These are phyloP conservation scores for Trametes pubescens DNA, from an alignment of 1,284 basidiomycete genomes.

Conservation along the genomic window DNA sequence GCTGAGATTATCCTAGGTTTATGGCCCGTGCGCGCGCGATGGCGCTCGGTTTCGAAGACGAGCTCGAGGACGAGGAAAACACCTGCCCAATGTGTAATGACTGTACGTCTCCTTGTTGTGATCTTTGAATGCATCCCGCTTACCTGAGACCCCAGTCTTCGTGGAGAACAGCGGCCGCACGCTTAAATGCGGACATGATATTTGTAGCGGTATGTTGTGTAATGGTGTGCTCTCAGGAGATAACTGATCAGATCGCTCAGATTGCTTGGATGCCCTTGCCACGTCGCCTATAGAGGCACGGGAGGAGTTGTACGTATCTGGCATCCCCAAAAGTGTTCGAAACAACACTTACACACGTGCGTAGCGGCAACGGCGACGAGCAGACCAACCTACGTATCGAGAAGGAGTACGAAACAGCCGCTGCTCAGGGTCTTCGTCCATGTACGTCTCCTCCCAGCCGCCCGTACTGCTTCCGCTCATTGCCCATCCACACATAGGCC, in stretches of 20 bases:
- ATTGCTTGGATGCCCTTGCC: conserved; percentile 60
- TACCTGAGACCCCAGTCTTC: conserved; percentile 47
- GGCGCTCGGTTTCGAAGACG: conserved; percentile 51
- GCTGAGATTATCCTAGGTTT: conserved; percentile 43
- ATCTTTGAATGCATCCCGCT: background rate
- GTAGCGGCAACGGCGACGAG: conserved; percentile 62
- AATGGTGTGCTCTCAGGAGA: background rate
- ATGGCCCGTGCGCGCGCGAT: conserved; percentile 54
- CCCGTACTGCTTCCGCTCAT: conserved; percentile 1
- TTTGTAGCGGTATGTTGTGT: conserved; percentile 58
- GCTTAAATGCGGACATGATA: conserved; percentile 65
- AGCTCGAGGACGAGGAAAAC: conserved; percentile 50
- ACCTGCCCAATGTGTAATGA: conserved; percentile 65
- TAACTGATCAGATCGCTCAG: conserved; percentile 39
- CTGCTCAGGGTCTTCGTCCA: conserved; percentile 62
- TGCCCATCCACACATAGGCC: conserved; percentile 46
- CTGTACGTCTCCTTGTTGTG: conserved; percentile 45
- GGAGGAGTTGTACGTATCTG: conserved; percentile 60
- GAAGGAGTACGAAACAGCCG: conserved; percentile 62
- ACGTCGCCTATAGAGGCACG: conserved; percentile 60
- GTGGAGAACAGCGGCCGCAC: conserved; percentile 58
- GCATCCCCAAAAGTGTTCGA: background rate
- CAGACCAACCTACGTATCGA: conserved; percentile 61
- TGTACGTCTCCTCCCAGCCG: conserved; percentile 48
- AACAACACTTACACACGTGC: background rate